Percentiles rank a stretch among this genome's conserved stretches.
phyloP scores from a whole-genome alignment of 2,329 filamentous ascomycete species.

The Aspergillus spinulosporus region DNA sequence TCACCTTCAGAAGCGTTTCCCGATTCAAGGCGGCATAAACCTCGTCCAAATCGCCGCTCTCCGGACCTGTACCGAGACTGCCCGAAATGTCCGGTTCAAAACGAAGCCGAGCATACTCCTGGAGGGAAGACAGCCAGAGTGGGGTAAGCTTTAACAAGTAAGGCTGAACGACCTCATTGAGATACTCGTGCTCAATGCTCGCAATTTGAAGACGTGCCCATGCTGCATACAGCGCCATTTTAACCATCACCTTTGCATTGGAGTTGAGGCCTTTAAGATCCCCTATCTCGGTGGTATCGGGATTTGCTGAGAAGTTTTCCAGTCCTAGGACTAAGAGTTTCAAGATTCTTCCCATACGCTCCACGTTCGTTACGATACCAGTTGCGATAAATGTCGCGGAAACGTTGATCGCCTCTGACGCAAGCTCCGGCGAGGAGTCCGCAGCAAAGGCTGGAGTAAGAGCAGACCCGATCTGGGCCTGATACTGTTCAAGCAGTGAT shows the following conservation, averaged over 20 bases:
- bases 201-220: constrained; percentile 98
- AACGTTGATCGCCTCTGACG: constrained; percentile 93
- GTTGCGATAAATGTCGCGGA: constrained; percentile 98
- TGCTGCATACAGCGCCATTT: constrained; percentile 93
- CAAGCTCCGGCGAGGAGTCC: constrained; percentile 93
- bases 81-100: constrained; percentile 98
- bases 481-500: constrained; percentile 94
- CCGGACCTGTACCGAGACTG: constrained; percentile 75
- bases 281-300: constrained; percentile 81
- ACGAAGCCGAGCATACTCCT: constrained; percentile 87
- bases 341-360: constrained; percentile 97
- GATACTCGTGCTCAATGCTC: constrained; percentile 85
- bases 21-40: constrained; percentile 94
- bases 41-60: constrained; percentile 84
- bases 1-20: constrained; percentile 77
- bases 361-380: constrained; percentile 94
- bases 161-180: constrained; percentile 83
- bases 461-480: constrained; percentile 95
- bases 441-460: constrained; percentile 93
- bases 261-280: constrained; percentile 90
- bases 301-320: constrained; percentile 82
- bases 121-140: constrained; percentile 86
- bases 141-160: constrained; percentile 89
- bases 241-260: constrained; percentile 97
- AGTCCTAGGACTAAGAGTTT: constrained; percentile 88